Base-by-base conservation (phyloP, 768 basidiomycete genomes). In the Pleurotus salmoneostramineus region DNA sequence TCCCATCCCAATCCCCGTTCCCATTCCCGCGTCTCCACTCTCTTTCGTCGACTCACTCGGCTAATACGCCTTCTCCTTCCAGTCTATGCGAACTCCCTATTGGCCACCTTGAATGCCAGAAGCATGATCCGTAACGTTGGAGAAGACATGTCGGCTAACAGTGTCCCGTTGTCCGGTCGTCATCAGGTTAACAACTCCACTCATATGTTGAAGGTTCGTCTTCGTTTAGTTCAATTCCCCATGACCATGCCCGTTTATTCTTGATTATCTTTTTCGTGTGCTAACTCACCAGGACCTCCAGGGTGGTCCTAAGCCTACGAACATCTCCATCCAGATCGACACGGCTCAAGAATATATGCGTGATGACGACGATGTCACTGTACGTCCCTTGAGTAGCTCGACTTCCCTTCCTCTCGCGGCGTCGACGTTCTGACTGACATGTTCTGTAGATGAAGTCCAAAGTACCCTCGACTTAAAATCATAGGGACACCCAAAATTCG, bases 271-370 rank as follows among this genome's bases (percentile, higher is more conserved):
- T 27, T 27, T 27, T 27, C 21, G 21, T 27, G 21, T 27, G 21
- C 21, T 27, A 27, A 27, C 21, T 27, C 21, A 27, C 21, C 21
- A 27, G 21, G 21, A 27, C 21, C 21, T 27, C 50, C 21, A 57
- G 42, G 5, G 55, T 40, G 5, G 55, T 40, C 50, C 57, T 35
- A 54, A 79, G 61, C 75, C 76, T 46, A 76, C 78, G 50, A 80
- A 80, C 60, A 82, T 86, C 60, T 82, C 84, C 35, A 85, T 87
- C 71, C 83, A 83, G 70, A 82, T 87, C 56, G 82, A 86, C 66
- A 86, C 84, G 5, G 83, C 75, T 42, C 76, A 82, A 32, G 83
- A 85, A 58, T 75, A 72, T 46, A 66, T 72, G 46, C 74, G 68
- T 31, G 83, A 83, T 31, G 44, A 56, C 27, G 51, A 36, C 27